Evolutionary conservation across 768 basidiomycete genomes (phyloP).

Genomic region (Termitomyces sp.): DNA sequence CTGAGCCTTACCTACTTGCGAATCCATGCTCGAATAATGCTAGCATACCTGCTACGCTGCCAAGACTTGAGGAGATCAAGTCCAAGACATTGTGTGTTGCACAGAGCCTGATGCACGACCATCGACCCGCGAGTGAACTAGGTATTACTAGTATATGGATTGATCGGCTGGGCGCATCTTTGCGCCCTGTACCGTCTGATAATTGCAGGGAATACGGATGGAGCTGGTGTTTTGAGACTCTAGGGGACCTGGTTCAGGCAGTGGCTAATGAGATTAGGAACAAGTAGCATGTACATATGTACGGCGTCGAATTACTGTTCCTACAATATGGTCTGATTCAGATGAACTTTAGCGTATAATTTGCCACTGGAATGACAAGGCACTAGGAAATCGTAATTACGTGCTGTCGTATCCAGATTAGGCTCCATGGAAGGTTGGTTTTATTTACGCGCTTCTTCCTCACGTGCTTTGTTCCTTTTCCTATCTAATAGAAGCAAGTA

Average conservation of each 20-base stretch:
- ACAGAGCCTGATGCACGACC: constrained; percentile 62
- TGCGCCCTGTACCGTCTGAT: constrained; percentile 24
- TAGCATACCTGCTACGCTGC: constrained; percentile 11
- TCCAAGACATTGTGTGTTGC: constrained; percentile 58
- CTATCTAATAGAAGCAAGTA: background rate
- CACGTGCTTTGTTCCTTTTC: background rate
- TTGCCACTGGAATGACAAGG: background rate
- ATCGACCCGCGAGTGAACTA: constrained; percentile 52
- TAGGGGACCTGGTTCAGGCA: constrained; percentile 55
- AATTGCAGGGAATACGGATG: constrained; percentile 30
- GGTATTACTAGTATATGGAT: constrained; percentile 64
- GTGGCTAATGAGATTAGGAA: constrained; percentile 35
- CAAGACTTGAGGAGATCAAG: constrained; percentile 26
- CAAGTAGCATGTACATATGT: background rate
- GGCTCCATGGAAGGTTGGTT: background rate
- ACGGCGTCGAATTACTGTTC: background rate
- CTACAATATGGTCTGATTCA: background rate
- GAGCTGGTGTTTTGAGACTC: constrained; percentile 50
- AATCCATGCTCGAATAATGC: constrained; percentile 12
- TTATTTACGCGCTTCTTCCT: background rate
- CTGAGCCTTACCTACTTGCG: constrained; percentile 31
- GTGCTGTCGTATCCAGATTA: background rate
- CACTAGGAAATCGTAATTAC: too few species aligned
- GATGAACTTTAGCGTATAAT: too few species aligned
- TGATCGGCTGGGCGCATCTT: constrained; percentile 43